These are phyloP conservation scores for Solanum pinnatisectum DNA, from an alignment of 257 asterid genomes.

Conservation along the genomic window DNA sequence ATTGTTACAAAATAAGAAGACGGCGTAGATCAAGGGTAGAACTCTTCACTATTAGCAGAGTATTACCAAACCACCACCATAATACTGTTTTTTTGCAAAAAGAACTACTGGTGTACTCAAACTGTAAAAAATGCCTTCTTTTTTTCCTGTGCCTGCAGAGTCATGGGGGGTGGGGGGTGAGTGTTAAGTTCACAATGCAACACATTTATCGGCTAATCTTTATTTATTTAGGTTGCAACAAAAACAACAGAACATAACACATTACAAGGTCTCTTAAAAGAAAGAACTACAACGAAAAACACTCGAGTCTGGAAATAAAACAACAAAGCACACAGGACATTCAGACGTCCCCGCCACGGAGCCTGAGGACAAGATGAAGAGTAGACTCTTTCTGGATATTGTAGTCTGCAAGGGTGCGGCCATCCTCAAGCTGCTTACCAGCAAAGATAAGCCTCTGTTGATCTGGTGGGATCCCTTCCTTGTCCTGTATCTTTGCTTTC, in stretches of 20 bases:
- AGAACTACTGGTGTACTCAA: too few species aligned
- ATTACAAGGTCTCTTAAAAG: neutral
- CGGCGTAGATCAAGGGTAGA: too few species aligned
- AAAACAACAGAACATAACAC: neutral
- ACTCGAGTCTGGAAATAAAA: neutral
- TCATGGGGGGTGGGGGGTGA: rapidly evolving
- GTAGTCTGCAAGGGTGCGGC: neutral
- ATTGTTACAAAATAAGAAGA: too few species aligned
- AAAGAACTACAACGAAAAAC: neutral
- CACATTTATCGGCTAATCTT: neutral
- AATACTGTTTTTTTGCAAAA: too few species aligned
- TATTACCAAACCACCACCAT: too few species aligned
- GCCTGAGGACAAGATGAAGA: neutral
- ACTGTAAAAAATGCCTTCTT: too few species aligned
- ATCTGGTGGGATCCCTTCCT: neutral
- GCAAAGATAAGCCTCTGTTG: neutral
- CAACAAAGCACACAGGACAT: neutral
- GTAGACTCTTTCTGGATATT: neutral
- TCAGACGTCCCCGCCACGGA: neutral
- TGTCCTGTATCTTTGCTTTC: neutral
- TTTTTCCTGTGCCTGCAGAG: too few species aligned
- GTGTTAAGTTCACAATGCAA: neutral
- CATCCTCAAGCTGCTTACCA: neutral
- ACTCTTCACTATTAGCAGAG: too few species aligned
- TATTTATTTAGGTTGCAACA: neutral